Conservation (phyloP, 495 filamentous ascomycete species). For the Polyplosphaeria fusca region DNA sequence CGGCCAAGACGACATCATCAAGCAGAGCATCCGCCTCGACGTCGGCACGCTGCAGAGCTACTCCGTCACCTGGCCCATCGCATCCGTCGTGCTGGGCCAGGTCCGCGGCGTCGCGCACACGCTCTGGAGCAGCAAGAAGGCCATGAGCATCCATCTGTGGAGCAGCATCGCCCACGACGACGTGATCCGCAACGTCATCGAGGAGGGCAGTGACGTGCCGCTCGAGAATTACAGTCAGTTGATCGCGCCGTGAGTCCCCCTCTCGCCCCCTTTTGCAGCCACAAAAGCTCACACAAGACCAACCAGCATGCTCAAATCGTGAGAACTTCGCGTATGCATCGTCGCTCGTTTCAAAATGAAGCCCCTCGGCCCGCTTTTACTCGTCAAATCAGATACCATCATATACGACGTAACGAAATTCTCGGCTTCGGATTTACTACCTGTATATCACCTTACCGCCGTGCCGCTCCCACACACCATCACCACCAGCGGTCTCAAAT, state of each 20-base stretch:
- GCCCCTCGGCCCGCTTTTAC: too few species aligned
- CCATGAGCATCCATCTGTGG: conserved; percentile 37
- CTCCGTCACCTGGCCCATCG: conserved; percentile 73
- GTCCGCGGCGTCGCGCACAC: conserved; percentile 69
- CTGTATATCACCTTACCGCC: too few species aligned
- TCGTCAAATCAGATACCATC: too few species aligned
- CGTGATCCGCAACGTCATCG: conserved; percentile 30
- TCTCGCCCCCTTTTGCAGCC: neutral
- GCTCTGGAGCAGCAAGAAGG: conserved; percentile 34
- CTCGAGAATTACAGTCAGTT: conserved; percentile 25
- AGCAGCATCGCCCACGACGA: conserved; percentile 30
- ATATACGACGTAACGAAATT: too few species aligned
- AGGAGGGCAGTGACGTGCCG: conserved; percentile 24
- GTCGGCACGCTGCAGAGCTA: conserved; percentile 78
- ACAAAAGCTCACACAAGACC: neutral
- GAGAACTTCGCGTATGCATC: neutral
- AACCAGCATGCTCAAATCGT: conserved; percentile 21
- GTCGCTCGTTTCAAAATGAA: too few species aligned
- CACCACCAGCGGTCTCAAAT: neutral
- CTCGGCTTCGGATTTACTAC: too few species aligned
- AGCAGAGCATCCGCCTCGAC: conserved; percentile 74
- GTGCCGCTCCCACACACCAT: neutral
- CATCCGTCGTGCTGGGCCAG: conserved; percentile 66
- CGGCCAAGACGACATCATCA: conserved; percentile 67
- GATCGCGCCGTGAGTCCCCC: conserved; percentile 23